Base-by-base conservation (phyloP, 2,329 filamentous ascomycete genomes). In the Canariomyces notabilis region DNA sequence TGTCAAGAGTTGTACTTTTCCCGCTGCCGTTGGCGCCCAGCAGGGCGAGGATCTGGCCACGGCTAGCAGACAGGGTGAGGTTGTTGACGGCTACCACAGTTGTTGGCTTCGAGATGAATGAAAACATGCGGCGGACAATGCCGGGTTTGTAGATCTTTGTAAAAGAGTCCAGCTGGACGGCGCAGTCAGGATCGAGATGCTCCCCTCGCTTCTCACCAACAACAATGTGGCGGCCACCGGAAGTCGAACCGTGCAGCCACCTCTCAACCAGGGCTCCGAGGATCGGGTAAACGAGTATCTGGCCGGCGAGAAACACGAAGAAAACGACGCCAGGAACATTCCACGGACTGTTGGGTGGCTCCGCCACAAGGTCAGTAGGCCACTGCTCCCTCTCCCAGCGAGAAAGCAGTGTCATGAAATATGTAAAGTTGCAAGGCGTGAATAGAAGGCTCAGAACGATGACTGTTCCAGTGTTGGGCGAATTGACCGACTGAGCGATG, bases 21-120 rank as follows among this genome's bases (percentile, higher is more conserved):
- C 90, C 90, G 57, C 83, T 89, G 15, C 90, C 90, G 61, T 96
- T 96, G 5, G 89, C 88, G 31, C 90, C 90, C 0, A 96, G 75
- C 0, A 96, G 72, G 1, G 90, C 87, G 60, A 94, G 77, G 42
- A 96, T 95, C 57, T 95, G 84, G 1, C 90, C 90, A 52, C 82
- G 79, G 3, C 79, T 74, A 3, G 87, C 87, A 15, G 77, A 75
- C 38, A 96, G 71, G 42, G 76, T 84, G 31, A 96, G 69, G 33
- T 82, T 72, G 49, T 89, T 75, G 33, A 96, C 89, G 3, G 90
- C 90, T n/a, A 83, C 66, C 1, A 95, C 88, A 0, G 80, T 76
- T n/a, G 74, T 75, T 2, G 72, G 67, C 50, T 68, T 70, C 23
- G 64, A 64, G 14, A 73, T 60, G 48, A 73, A 71, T 7, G 67